A percentile compares a stretch with the other conserved stretches of the same genome.
Conservation (phyloP, 2,329 filamentous ascomycete species). For the Alternaria triticimaculans region DNA sequence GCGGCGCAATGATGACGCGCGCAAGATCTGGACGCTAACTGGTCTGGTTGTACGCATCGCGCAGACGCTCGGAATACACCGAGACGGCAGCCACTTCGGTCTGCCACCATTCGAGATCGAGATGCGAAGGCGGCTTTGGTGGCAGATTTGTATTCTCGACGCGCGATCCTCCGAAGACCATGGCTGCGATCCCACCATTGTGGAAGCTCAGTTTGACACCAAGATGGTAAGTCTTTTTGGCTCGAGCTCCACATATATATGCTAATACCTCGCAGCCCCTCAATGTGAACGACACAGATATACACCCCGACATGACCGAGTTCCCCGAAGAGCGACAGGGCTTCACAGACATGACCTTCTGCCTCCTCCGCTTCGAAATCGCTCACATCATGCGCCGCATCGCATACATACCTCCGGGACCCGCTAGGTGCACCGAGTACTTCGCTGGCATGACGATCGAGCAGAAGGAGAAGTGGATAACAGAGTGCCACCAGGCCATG, state of each 20-base stretch:
- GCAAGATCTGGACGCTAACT: conserved; percentile 65
- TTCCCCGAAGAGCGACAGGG: conserved; percentile 57
- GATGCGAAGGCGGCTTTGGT: conserved; percentile 66
- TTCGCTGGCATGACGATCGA: conserved; percentile 54
- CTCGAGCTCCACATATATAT: too few species aligned
- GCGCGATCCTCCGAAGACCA: conserved; percentile 67
- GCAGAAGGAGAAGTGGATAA: conserved; percentile 59
- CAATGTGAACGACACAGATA: conserved; percentile 63
- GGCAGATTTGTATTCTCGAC: conserved; percentile 66
- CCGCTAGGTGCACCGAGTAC: conserved; percentile 51
- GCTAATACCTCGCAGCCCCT: conserved; percentile 49
- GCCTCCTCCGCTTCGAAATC: conserved; percentile 61
- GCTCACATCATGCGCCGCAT: conserved; percentile 56
- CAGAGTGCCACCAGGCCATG: conserved; percentile 54
- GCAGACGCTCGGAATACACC: conserved; percentile 66
- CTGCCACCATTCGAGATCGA: conserved; percentile 67
- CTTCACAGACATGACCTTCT: conserved; percentile 66
- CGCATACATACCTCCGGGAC: conserved; percentile 53
- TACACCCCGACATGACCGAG: conserved; percentile 57
- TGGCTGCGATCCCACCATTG: conserved; percentile 66
- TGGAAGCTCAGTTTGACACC: conserved; percentile 66
- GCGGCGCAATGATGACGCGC: conserved; percentile 58
- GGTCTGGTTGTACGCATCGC: conserved; percentile 66
- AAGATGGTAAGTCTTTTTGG: conserved; percentile 48
- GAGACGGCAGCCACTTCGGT: conserved; percentile 63